Evolutionary conservation across 331 rosid genomes (phyloP), one percentile per base, ranked within the genome.

Genomic region (Stylosanthes scabra): DNA sequence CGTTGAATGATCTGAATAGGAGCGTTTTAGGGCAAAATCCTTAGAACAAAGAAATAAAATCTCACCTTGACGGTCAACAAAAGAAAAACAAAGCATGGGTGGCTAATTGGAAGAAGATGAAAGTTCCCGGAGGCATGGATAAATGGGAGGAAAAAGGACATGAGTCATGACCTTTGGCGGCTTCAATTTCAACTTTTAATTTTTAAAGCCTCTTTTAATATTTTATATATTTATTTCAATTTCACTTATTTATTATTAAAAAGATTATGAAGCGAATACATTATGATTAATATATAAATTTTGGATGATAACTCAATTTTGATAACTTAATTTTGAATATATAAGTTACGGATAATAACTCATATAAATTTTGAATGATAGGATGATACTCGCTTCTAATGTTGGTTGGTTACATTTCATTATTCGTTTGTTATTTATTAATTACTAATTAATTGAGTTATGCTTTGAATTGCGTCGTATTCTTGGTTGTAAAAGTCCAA

Each of bases 401-500:
- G n/a, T n/a, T n/a, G n/a, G n/a, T n/a, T n/a, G n/a, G n/a, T n/a
- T n/a, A n/a, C n/a, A n/a, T n/a, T n/a, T n/a, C n/a, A n/a, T n/a
- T n/a, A n/a, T n/a, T n/a, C n/a, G n/a, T n/a, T n/a, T n/a, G n/a
- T 9, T 37, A 47, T 47, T 66, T 45, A 9, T 9, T 37, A 13
- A 9, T 57, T 11, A 20, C 0, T 20, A 20, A 20, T 20, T 20
- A 0, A n/a, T n/a, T n/a, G n/a, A 20, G 25, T 20, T 20, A 20
- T 1, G 81, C 56, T 67, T 66, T 52, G 9, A 45, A 52, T 6
- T 5, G 15, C 15, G 8, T 4, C 47, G 47, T 27, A 60, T 4
- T 27, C 49, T 68, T 66, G 31, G 14, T 59, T 56, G 28, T 10
- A 68, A 80, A 71, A 71, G 81, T 82, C 82, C 84, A 52, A 7